Evolutionary conservation across 768 basidiomycete genomes (phyloP).

Genomic region (Kockovaella imperatae): DNA sequence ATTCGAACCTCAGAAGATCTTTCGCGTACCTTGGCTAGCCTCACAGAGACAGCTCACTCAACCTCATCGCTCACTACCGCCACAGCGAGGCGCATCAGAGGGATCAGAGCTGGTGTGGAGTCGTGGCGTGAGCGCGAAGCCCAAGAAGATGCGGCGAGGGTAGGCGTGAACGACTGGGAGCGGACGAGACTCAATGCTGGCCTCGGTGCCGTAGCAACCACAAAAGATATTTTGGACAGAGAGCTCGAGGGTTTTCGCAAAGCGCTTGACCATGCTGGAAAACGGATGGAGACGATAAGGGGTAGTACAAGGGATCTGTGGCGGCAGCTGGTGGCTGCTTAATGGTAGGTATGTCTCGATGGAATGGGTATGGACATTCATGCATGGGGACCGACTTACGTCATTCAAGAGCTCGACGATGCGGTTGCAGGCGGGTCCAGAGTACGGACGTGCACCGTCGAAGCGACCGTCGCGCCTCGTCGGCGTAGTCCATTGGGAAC

Average conservation of each 20-base stretch:
- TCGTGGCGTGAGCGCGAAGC: constrained; percentile 9
- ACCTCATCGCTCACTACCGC: background rate
- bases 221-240: background rate
- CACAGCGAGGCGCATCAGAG: constrained; percentile 1
- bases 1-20: background rate
- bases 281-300: background rate
- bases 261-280: background rate
- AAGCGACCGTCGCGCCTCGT: no score
- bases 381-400: no score
- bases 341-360: no score
- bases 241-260: constrained; percentile 5
- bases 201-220: background rate
- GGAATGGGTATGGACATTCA: no score
- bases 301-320: no score
- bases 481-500: no score
- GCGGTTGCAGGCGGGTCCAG: no score
- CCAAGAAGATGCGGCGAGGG: background rate
- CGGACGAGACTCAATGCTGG: constrained; percentile 1
- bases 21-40: no score
- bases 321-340: no score
- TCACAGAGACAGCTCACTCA: background rate
- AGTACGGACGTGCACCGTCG: no score
- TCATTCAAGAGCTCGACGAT: no score
- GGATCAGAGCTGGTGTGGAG: constrained; percentile 10
- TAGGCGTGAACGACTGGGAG: constrained; percentile 1